These are phyloP conservation scores for Paramecium tetraurelia DNA, from an alignment of 73 alveolate genomes.

Conservation along the genomic window DNA sequence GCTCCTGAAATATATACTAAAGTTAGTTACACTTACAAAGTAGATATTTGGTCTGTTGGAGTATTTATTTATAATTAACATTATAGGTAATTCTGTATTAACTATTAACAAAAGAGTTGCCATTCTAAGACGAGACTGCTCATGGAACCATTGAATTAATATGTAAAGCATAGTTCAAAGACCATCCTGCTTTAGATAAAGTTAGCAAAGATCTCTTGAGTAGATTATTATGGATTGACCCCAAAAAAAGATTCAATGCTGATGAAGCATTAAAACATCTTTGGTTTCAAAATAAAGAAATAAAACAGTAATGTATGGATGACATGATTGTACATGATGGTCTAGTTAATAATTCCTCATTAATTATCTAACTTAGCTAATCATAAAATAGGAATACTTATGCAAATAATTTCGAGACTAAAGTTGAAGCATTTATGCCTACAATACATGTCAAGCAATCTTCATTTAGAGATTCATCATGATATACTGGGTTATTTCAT, in stretches of 20 bases:
- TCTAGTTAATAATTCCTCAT: constrained; percentile 3
- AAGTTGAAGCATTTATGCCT: constrained; percentile 29
- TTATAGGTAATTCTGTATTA: neutral
- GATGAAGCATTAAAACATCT: neutral
- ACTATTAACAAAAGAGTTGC: constrained; percentile 57
- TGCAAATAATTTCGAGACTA: neutral
- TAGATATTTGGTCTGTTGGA: constrained; percentile 57
- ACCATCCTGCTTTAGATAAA: constrained; percentile 7
- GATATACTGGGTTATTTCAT: neutral
- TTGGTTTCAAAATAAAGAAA: neutral
- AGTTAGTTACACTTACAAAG: constrained; percentile 27
- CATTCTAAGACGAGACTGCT: constrained; percentile 59
- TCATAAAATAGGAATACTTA: neutral
- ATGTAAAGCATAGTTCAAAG: neutral
- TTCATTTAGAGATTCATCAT: constrained; percentile 23
- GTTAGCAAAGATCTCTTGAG: neutral
- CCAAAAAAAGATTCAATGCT: constrained; percentile 32
- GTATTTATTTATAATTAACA: neutral
- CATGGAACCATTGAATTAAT: constrained; percentile 34
- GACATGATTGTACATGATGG: constrained; percentile 50
- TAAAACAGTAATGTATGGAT: neutral
- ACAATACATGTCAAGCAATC: constrained; percentile 29
- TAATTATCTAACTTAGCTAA: constrained; percentile 4
- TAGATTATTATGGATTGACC: constrained; percentile 8
- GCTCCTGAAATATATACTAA: constrained; percentile 50